phyloP scores from a whole-genome alignment of 129 eudicot species.

The Calendula officinalis region DNA sequence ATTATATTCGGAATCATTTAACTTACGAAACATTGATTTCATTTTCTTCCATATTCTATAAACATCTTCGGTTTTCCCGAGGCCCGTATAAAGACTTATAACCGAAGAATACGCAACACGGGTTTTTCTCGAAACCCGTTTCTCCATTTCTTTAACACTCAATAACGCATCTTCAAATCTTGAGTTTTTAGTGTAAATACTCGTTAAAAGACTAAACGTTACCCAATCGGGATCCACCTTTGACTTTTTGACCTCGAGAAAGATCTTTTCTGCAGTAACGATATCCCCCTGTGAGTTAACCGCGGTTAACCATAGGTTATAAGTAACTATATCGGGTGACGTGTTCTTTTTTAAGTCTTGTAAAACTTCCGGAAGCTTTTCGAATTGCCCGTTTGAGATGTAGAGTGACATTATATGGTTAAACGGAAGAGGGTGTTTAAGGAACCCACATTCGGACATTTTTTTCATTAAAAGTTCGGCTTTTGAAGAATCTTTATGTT shows the following conservation, averaged over 20 bases:
- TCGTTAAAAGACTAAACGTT: constrained; percentile 75
- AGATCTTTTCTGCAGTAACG: constrained; percentile 62
- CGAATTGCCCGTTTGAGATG: constrained; percentile 59
- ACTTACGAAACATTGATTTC: constrained; percentile 60
- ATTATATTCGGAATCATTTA: constrained; percentile 74
- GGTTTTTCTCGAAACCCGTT: constrained; percentile 39
- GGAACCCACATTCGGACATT: constrained; percentile 75
- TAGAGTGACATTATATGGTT: constrained; percentile 78
- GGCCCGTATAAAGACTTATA: constrained; percentile 58
- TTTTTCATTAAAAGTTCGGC: constrained; percentile 79
- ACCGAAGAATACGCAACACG: constrained; percentile 74
- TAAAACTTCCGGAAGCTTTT: constrained; percentile 56
- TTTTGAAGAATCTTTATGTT: constrained; percentile 52
- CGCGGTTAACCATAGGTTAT: constrained; percentile 68
- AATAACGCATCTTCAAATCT: constrained; percentile 56
- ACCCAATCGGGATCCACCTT: constrained; percentile 83
- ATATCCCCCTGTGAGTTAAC: constrained; percentile 51
- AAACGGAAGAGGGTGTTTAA: constrained; percentile 68
- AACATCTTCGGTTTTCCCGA: constrained; percentile 56
- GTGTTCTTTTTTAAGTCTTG: constrained; percentile 53
- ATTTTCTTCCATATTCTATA: constrained; percentile 67
- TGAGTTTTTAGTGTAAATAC: constrained; percentile 59
- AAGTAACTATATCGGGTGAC: constrained; percentile 80
- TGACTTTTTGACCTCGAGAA: constrained; percentile 56
- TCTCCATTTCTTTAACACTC: constrained; percentile 82